Evolutionary conservation across 768 basidiomycete genomes (phyloP), one percentile per base, ranked within the genome.

Genomic region (Auriculariales sp.): DNA sequence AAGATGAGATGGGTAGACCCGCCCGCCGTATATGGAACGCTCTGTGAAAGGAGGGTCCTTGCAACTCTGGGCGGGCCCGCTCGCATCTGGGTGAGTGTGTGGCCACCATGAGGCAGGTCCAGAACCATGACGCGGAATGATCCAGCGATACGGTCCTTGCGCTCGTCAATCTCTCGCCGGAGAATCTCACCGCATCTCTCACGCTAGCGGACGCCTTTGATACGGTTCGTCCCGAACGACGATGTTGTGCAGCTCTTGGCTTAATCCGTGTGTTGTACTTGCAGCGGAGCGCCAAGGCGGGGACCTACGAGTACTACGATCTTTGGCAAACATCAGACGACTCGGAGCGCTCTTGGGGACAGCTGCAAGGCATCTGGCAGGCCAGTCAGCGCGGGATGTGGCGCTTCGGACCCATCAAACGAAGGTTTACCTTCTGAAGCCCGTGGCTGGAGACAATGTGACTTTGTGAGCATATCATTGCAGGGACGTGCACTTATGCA

Each of bases 301-400:
- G 47, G 28, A 14, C 46, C 7, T 57, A 47, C 28, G 28, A 53
- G 4, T 51, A 66, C 28, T 65, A 53, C 48, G 66, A 67, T 54
- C 58, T 67, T 15, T 67, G 66, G 66, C 60, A 65, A 54, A 64
- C 61, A 46, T 34, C 63, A 60, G 66, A 64, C 60, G 24, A 54
- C 53, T 27, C 48, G 44, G 44, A 46, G 61, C 17, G 58, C 52
- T 7, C 50, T 56, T 46, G 53, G 57, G 30, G 63, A 57, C 28
- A 22, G 51, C 11, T 46, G 50, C 15, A 28, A 15, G 49, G 49
- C 25, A 27, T 50, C 24, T n/a, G 14, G 45, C 15, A 30, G 9
- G 1, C 22, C 27, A 9, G 7, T 50, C 4, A 44, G 22, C 34
- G 3, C n/a, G n/a, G 46, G 51, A 52, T 25, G 58, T 65, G 15